Conservation (phyloP, 495 filamentous ascomycete species). For the Xylaria castorea region DNA sequence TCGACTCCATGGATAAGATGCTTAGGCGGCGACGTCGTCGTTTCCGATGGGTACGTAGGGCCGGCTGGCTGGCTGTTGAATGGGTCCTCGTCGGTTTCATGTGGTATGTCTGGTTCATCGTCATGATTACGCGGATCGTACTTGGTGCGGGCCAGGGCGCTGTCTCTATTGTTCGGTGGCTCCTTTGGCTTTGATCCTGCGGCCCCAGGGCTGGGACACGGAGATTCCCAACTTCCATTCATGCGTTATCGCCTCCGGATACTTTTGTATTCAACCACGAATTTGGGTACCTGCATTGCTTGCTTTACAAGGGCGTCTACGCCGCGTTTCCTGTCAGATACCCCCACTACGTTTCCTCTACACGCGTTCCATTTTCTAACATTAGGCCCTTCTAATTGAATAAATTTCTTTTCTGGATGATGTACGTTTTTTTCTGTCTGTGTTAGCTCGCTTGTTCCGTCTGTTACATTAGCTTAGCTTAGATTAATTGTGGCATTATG, state of each 20-base stretch:
- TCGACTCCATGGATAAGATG: constrained; percentile 78
- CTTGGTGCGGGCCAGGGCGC: constrained; percentile 65
- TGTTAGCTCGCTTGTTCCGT: not conserved
- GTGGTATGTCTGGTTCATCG: constrained; percentile 85
- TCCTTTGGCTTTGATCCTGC: constrained; percentile 69
- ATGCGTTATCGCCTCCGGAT: not conserved
- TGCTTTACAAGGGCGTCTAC: not conserved
- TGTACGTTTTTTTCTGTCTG: not conserved
- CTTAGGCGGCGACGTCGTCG: constrained; percentile 69
- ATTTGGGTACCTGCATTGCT: not conserved
- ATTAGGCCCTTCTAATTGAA: constrained; percentile 23
- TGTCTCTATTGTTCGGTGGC: constrained; percentile 68
- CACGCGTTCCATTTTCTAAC: not conserved
- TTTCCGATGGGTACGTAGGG: constrained; percentile 72
- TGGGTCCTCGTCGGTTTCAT: constrained; percentile 80
- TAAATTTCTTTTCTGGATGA: constrained; percentile 10
- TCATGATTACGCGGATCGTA: constrained; percentile 70
- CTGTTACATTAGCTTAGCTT: not conserved
- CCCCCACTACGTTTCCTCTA: constrained; percentile 3
- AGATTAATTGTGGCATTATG: not conserved
- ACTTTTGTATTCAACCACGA: not conserved
- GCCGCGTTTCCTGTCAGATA: constrained; percentile 16
- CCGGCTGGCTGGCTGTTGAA: constrained; percentile 75
- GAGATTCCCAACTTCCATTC: not conserved
- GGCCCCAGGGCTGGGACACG: not conserved